These are phyloP conservation scores for Theobroma grandiflorum DNA, from an alignment of 441 rosid genomes.

Conservation along the genomic window DNA sequence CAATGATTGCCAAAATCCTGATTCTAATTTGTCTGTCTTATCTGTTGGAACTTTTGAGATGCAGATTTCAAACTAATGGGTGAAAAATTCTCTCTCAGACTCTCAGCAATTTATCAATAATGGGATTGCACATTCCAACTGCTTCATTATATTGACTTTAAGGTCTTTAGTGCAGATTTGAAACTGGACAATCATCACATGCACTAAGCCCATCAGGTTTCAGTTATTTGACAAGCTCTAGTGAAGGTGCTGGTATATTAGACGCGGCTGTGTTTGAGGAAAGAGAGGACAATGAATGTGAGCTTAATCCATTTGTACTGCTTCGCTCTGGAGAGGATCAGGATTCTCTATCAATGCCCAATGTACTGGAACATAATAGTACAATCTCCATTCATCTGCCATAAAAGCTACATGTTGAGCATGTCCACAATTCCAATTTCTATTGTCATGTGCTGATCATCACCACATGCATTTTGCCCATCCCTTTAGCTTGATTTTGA, in stretches of 20 bases:
- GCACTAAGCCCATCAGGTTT: conserved; percentile 32
- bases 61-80: not conserved
- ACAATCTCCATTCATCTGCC: not conserved
- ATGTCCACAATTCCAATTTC: not conserved
- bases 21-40: not conserved
- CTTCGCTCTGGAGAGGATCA: conserved; percentile 28
- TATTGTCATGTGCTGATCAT: not conserved
- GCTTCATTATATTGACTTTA: conserved; percentile 5
- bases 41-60: not conserved
- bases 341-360: conserved; percentile 23
- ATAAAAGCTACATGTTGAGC: conserved; percentile 4
- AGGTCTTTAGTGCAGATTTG: conserved; percentile 24
- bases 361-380: not conserved
- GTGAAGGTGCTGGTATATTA: conserved; percentile 22
- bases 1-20: not conserved
- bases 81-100: not conserved
- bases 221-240: conserved; percentile 31
- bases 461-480: not conserved
- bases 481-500: not conserved
- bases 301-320: conserved; percentile 20
- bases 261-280: conserved; percentile 16
- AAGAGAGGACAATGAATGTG: conserved; percentile 26
- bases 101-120: not conserved
- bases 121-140: not conserved
- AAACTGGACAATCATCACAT: conserved; percentile 29